Evolutionary conservation across 2,329 filamentous ascomycete genomes (phyloP), one percentile per base, ranked within the genome.

Genomic region (Chaetomium sp.): DNA sequence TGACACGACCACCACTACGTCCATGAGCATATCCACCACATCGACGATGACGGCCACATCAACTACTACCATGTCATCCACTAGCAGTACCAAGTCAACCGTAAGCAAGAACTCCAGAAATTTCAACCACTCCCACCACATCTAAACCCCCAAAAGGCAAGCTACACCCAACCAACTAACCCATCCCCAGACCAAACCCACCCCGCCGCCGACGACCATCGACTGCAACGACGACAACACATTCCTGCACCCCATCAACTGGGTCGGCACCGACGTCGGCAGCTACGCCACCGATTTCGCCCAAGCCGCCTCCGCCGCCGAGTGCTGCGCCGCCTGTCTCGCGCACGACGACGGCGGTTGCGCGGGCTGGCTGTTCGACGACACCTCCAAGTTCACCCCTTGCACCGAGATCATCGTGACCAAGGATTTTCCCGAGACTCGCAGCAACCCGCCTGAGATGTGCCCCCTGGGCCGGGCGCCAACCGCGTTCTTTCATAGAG

Each of bases 291-390:
- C n/a, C 49, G 37, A 32, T 5, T 62, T 55, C 57, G 49, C 52
- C 27, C 6, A 40, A 2, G 47, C 56, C 9, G 35, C 38, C 4
- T 57, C 61, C 1, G 46, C 58, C 5, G 44, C 53, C 10, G 49
- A 27, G 14, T 65, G 64, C 58, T 65, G 64, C 57, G 40, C 32
- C 4, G n/a, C 32, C 1, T 64, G 63, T 52, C 51, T 47, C 14
- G 12, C 12, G n/a, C 38, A 50, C 10, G 14, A 27, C 4, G 36
- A 45, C 1, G 52, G 58, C 43, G 52, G 58, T 27, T 65, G 64
- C 53, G 60, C 58, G 3, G 62, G 56, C 35, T 65, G 64, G 64
- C 12, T 61, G 34, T 62, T 52, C 52, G 44, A 61, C 34, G 38
- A 19, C 5, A n/a, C 12, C 2, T 55, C 49, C 2, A 4, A 27